Evolutionary conservation across 2,329 filamentous ascomycete genomes (phyloP), one percentile per base, ranked within the genome.

Genomic region (Orbilia oligospora): DNA sequence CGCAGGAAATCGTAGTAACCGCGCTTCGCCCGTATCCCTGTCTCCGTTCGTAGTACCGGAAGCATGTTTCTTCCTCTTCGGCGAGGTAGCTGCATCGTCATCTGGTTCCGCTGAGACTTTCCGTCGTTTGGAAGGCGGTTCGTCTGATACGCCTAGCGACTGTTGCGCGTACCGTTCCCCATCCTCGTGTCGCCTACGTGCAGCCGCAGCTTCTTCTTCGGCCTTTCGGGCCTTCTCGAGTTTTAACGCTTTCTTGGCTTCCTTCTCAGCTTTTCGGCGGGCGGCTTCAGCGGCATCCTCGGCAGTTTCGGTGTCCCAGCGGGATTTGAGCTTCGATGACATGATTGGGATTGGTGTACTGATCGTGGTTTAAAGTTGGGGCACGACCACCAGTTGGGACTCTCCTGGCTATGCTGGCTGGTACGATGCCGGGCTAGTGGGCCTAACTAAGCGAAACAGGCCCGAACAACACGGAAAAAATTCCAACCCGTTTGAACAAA

Each of bases 231-330:
- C 81, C 75, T 80, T 79, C 36, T 77, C 75, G 24, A 80, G 80
- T 68, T 81, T 82, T 1, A 82, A 82, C 51, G 83, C 80, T 77
- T 84, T 83, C 80, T 86, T 84, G 79, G 86, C 86, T 81, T 92
- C 91, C 84, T 94, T 97, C 83, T 94, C 92, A 30, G 90, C 91
- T 84, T 96, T 97, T 64, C 90, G 86, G 63, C 92, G 91, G 85
- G 92, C 93, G 20, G 90, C 90, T 76, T 93, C 91, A 49, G 91
- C 87, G 51, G 90, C 92, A 22, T 90, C 90, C 83, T 97, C 94
- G 81, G 94, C 93, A 81, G 93, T 92, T 55, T 92, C 90, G 83
- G 94, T 89, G 80, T 92, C 93, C 96, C 96, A 99, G 85, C 95
- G 90, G 64, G 95, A 97, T 83, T 89, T 90, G 68, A 85, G 84